These are phyloP conservation scores for Rhodotorula sp. DNA, from an alignment of 1,284 basidiomycete species.

Conservation along the genomic window DNA sequence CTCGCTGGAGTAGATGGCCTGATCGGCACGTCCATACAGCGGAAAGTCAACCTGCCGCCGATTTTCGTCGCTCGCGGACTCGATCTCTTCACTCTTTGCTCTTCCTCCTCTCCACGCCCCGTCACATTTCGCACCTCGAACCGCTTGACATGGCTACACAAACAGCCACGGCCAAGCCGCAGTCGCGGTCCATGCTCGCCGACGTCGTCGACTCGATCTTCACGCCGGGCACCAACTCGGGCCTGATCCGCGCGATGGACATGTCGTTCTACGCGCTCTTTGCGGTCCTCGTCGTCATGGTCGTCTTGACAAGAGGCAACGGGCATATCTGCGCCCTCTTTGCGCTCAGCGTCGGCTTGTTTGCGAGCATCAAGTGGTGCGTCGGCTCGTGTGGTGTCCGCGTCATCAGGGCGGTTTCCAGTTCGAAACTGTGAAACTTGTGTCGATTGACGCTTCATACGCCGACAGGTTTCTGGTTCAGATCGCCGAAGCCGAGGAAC, in stretches of 20 bases:
- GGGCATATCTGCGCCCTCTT: constrained; percentile 49
- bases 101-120: too few species aligned
- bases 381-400: constrained; percentile 10
- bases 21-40: too few species aligned
- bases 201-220: constrained; percentile 39
- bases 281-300: constrained; percentile 45
- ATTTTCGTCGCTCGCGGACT: too few species aligned
- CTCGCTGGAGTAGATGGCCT: too few species aligned
- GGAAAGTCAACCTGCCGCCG: too few species aligned
- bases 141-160: background rate
- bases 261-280: constrained; percentile 50
- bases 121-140: too few species aligned
- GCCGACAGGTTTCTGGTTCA: constrained; percentile 33
- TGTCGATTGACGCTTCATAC: background rate
- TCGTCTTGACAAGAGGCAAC: constrained; percentile 47
- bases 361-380: constrained; percentile 49
- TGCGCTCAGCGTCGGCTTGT: constrained; percentile 46
- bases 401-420: background rate
- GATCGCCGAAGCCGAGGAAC: constrained; percentile 33
- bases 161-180: background rate
- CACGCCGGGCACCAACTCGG: constrained; percentile 38
- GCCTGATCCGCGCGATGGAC: constrained; percentile 47
- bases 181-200: constrained; percentile 4
- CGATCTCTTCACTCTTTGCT: too few species aligned
- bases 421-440: background rate